phyloP scores from a whole-genome alignment of 345 rosid genomes.

The Dimocarpus longan region DNA sequence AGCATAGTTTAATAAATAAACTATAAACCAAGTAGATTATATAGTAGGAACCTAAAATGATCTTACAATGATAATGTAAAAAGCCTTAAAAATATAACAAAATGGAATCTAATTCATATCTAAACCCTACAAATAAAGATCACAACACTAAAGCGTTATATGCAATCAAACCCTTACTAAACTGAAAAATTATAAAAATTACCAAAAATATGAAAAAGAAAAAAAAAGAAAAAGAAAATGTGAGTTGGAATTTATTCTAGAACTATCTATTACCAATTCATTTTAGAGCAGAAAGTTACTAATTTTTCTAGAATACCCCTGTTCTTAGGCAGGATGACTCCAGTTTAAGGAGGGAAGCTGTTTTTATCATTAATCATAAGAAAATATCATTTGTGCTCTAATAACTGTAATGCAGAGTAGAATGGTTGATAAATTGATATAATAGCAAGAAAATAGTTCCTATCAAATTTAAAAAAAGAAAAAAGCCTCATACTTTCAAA shows the following conservation, averaged over 20 bases:
- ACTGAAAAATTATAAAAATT: no score
- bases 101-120: neutral
- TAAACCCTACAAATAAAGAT: neutral
- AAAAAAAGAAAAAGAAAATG: no score
- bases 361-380: neutral
- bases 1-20: neutral
- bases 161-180: no score
- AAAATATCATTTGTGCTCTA: no score
- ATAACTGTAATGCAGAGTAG: no score
- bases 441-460: no score
- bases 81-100: no score
- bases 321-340: neutral
- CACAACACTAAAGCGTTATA: neutral
- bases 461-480: no score
- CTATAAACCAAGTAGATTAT: neutral
- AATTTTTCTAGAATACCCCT: neutral
- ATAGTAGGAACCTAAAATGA: neutral
- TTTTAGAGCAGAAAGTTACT: neutral
- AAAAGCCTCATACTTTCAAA: constrained; percentile 55
- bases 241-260: no score
- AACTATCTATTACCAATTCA: no score
- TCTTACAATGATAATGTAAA: neutral
- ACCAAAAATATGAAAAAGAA: no score
- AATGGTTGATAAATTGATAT: no score
- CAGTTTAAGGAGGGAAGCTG: neutral